Percentiles rank a stretch among this genome's conserved stretches.
phyloP scores from a whole-genome alignment of 2,329 filamentous ascomycete genomes.

The Botrytis medusae region DNA sequence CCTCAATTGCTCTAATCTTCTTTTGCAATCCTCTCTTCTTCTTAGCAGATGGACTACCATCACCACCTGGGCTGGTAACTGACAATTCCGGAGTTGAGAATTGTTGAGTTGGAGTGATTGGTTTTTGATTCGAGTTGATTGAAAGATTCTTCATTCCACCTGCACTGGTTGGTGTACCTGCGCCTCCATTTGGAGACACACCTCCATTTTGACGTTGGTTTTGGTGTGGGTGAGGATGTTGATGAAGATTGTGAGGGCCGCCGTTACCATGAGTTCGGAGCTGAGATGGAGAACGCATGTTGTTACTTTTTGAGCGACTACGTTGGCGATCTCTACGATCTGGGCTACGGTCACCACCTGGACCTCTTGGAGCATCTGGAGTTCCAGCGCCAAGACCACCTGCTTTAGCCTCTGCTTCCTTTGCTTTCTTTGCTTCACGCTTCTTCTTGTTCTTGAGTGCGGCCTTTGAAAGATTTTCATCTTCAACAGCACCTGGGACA shows the following conservation, averaged over 20 bases:
- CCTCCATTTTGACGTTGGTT: constrained; percentile 15
- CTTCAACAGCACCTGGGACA: constrained; percentile 59
- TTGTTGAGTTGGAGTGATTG: constrained; percentile 30
- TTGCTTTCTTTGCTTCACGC: constrained; percentile 86
- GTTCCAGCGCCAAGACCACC: constrained; percentile 42
- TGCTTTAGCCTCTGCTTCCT: constrained; percentile 69
- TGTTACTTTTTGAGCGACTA: constrained; percentile 48
- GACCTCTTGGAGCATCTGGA: constrained; percentile 28
- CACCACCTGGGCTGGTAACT: constrained; percentile 52
- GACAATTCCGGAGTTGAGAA: constrained; percentile 48
- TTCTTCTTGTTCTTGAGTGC: constrained; percentile 99
- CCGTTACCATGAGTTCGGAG: constrained; percentile 49
- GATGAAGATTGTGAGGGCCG: constrained; percentile 42
- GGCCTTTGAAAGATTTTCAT: constrained; percentile 74
- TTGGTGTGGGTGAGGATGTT: constrained; percentile 27
- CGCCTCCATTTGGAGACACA: constrained; percentile 4
- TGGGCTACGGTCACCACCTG: constrained; percentile 35
- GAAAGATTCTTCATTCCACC: constrained; percentile 40
- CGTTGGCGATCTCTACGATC: constrained; percentile 57
- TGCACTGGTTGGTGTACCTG: constrained; percentile 18
- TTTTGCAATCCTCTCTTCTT: constrained; percentile 92
- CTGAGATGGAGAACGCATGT: constrained; percentile 47
- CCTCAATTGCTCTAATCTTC: constrained; percentile 97
- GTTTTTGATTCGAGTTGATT: constrained; percentile 29
- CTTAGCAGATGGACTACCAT: constrained; percentile 76